phyloP scores from a whole-genome alignment of 2,329 filamentous ascomycete genomes.

The Penicillium sp. region DNA sequence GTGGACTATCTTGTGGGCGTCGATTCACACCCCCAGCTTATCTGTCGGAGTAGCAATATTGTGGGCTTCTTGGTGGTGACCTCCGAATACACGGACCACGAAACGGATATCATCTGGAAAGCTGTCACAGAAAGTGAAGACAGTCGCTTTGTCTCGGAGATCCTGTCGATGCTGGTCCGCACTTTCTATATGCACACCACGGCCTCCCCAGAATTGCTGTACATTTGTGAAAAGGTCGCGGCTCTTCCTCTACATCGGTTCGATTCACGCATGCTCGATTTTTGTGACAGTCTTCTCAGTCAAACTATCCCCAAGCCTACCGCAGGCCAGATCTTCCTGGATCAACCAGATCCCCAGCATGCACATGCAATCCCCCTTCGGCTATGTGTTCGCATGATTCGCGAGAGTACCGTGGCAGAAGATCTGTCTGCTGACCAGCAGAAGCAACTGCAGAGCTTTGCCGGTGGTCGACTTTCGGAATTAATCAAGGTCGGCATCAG shows the following conservation, averaged over 20 bases:
- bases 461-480: slow-evolving; percentile 63
- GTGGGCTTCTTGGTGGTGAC: slow-evolving; percentile 86
- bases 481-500: slow-evolving; percentile 64
- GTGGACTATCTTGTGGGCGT: slow-evolving; percentile 87
- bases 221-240: slow-evolving; percentile 73
- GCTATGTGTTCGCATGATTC: slow-evolving; percentile 69
- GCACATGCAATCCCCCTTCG: slow-evolving; percentile 54
- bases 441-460: slow-evolving; percentile 67
- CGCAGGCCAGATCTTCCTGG: neutral
- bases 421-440: slow-evolving; percentile 61
- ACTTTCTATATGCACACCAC: slow-evolving; percentile 53
- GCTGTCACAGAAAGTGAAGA: slow-evolving; percentile 82
- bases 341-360: slow-evolving; percentile 24
- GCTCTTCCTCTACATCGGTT: slow-evolving; percentile 67
- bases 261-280: slow-evolving; percentile 63
- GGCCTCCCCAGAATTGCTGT: slow-evolving; percentile 55
- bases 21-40: slow-evolving; percentile 90
- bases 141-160: slow-evolving; percentile 78
- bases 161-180: slow-evolving; percentile 67
- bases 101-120: slow-evolving; percentile 83
- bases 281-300: slow-evolving; percentile 63
- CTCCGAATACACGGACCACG: slow-evolving; percentile 68
- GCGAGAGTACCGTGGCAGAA: slow-evolving; percentile 67
- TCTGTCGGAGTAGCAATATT: slow-evolving; percentile 78
- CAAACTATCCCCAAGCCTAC: neutral